Base-by-base conservation (phyloP, 164 flowering plant species). In the Aristolochia contorta region DNA sequence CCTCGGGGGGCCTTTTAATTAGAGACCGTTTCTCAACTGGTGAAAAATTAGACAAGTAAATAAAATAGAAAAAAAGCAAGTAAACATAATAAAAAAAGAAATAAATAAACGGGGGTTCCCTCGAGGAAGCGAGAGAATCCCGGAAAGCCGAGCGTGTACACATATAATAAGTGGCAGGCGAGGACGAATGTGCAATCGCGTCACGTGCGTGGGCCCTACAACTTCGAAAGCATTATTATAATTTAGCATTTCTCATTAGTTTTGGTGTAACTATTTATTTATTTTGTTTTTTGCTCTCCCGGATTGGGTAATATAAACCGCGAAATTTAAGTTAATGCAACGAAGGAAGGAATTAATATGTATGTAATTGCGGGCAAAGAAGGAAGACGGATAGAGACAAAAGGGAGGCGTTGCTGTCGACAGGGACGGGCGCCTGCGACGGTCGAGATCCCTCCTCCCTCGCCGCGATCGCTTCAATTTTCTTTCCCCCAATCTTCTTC, bases 391-490 rank as follows among this genome's bases (percentile, higher is more conserved):
- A 57, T 41, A 53, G 67, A 63, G 68, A 67, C 69, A 70, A 67
- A n/a, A 55, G 47, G 46, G 53, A 50, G 54, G 62, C 41, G 69
- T 64, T 60, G 72, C 72, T 53, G 32, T 71, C 65, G 67, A 65
- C 50, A 59, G 59, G 61, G 65, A 70, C 69, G 66, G 63, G 65
- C 67, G 63, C 37, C 45, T 47, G 22, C 56, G 62, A 76, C 73
- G 75, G 73, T 59, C 33, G 2, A 59, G 66, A 67, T 63, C 27
- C n/a, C n/a, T n/a, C n/a, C n/a, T n/a, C n/a, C n/a, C n/a, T n/a
- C 57, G n/a, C 66, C 73, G 67, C 63, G 50, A 20, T 4, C 43
- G 58, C 30, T 15, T 16, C 2, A 51, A 4, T 21, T 10, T 8
- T 56, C 23, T 21, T 10, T 8, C 47, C 23, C 21, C 19, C 16